Conservation (phyloP, 2,329 filamentous ascomycete genomes). For the Alternaria tenuissima region DNA sequence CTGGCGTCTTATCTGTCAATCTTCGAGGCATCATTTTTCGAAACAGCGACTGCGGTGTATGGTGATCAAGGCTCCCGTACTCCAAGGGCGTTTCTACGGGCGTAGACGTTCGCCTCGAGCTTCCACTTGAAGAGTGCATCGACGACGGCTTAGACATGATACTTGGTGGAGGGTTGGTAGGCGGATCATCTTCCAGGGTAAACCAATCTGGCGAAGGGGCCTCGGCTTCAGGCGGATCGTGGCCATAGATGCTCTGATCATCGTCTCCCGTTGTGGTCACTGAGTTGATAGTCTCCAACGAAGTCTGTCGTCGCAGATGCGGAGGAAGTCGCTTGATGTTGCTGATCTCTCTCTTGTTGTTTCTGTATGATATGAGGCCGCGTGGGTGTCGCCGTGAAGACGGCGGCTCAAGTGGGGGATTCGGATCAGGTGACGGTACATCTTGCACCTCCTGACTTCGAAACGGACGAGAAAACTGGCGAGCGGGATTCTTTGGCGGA, state of each 20-base stretch:
- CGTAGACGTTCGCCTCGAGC: conserved; percentile 21
- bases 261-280: conserved; percentile 34
- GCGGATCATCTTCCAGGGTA: conserved; percentile 17
- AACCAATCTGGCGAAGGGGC: conserved; percentile 25
- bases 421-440: conserved; percentile 13
- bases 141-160: conserved; percentile 20
- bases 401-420: conserved; percentile 19
- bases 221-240: conserved; percentile 27
- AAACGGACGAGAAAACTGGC: conserved; percentile 32
- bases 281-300: conserved; percentile 44
- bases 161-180: conserved; percentile 16
- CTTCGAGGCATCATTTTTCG: conserved; percentile 29
- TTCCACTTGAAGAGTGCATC: conserved; percentile 16
- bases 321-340: conserved; percentile 32
- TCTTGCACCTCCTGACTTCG: conserved; percentile 19
- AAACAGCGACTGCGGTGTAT: conserved; percentile 32
- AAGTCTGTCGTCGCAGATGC: conserved; percentile 35
- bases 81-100: conserved; percentile 21
- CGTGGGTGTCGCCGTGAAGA: conserved; percentile 20
- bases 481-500: conserved; percentile 12
- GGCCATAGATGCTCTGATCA: conserved; percentile 20
- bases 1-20: conserved; percentile 19
- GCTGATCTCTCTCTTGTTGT: conserved; percentile 21
- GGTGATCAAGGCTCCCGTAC: conserved; percentile 20
- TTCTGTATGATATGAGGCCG: conserved; percentile 30